These are phyloP conservation scores for Vaccinium myrtillus DNA, from an alignment of 148 eudicot genomes.

Conservation along the genomic window DNA sequence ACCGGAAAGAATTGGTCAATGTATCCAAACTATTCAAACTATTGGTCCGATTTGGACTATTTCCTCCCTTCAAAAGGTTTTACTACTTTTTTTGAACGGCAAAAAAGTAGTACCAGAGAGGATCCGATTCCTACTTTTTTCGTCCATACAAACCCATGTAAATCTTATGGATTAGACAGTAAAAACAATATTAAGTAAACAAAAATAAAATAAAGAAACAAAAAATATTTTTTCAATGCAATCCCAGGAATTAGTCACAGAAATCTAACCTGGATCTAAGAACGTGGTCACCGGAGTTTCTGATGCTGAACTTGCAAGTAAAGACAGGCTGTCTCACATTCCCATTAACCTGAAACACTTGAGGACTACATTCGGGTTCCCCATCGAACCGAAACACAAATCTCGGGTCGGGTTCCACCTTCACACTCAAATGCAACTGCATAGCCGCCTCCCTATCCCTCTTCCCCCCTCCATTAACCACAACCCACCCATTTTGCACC, in stretches of 20 bases:
- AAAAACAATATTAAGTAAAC: too few relatives aligned
- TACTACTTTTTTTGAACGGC: too few relatives aligned
- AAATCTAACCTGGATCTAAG: slow-evolving; percentile 52
- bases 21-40: too few relatives aligned
- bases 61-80: too few relatives aligned
- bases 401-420: slow-evolving; percentile 80
- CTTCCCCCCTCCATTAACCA: slow-evolving; percentile 27
- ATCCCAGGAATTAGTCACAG: background rate
- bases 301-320: slow-evolving; percentile 76
- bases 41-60: too few relatives aligned
- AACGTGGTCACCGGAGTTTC: slow-evolving; percentile 51
- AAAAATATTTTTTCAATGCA: too few relatives aligned
- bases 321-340: slow-evolving; percentile 79
- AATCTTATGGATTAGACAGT: too few relatives aligned
- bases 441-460: slow-evolving; percentile 16
- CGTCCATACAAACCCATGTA: too few relatives aligned
- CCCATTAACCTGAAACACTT: slow-evolving; percentile 88
- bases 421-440: slow-evolving; percentile 58
- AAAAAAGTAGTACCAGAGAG: too few relatives aligned
- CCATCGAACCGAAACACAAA: slow-evolving; percentile 86
- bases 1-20: too few relatives aligned
- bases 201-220: too few relatives aligned
- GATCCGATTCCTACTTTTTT: too few relatives aligned
- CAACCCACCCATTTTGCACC: slow-evolving; percentile 77
- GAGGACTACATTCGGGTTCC: slow-evolving; percentile 93